Conservation (phyloP, 148 eudicot species). For the Rhododendron williamsianum region DNA sequence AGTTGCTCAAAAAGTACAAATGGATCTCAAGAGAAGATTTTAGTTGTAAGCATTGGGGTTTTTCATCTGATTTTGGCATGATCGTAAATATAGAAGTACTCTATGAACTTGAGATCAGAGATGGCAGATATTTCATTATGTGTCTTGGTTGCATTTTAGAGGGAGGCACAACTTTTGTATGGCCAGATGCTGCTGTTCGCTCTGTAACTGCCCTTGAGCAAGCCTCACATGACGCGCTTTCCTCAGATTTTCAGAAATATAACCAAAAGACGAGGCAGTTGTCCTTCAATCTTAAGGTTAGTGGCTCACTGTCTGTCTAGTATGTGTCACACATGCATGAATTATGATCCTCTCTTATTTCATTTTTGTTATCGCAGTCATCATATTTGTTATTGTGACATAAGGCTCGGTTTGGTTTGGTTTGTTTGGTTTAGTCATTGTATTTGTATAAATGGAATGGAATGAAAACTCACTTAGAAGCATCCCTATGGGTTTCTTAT, state of each 20-base stretch:
- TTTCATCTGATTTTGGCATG: not conserved
- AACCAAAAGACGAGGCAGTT: slow-evolving; percentile 85
- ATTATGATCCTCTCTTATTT: not conserved
- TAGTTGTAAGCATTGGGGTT: slow-evolving; percentile 27
- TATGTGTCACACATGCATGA: not conserved
- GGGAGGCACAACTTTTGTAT: slow-evolving; percentile 36
- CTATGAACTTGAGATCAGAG: not conserved
- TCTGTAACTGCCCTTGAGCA: slow-evolving; percentile 72
- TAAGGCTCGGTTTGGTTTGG: no score
- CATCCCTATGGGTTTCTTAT: not conserved
- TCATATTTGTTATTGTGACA: not conserved
- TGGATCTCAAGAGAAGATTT: slow-evolving; percentile 32
- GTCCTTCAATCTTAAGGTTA: slow-evolving; percentile 76
- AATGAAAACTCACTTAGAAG: not conserved
- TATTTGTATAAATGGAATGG: no score
- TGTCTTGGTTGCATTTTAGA: slow-evolving; percentile 18
- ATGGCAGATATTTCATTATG: no score
- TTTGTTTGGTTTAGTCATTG: no score
- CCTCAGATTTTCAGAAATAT: slow-evolving; percentile 71
- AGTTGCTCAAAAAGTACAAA: slow-evolving; percentile 17
- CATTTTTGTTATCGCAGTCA: not conserved
- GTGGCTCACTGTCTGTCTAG: slow-evolving; percentile 9
- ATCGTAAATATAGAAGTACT: not conserved
- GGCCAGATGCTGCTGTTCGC: slow-evolving; percentile 77
- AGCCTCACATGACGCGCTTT: slow-evolving; percentile 62